phyloP scores from a whole-genome alignment of 495 filamentous ascomycete genomes.

The Neurospora sp. region DNA sequence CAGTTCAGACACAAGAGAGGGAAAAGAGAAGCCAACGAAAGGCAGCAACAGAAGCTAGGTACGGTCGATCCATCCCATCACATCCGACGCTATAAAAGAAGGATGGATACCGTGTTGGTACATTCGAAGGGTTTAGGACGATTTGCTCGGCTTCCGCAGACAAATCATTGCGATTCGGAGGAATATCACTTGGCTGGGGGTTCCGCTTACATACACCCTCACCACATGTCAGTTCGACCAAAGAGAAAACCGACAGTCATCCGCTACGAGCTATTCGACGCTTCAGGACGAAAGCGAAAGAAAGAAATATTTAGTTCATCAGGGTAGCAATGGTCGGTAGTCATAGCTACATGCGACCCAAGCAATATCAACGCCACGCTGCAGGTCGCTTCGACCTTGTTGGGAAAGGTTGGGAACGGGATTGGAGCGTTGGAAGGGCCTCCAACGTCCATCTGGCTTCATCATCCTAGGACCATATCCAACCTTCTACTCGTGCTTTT shows the following conservation, averaged over 20 bases:
- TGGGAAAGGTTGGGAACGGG: neutral
- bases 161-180: constrained; percentile 20
- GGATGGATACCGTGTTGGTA: constrained; percentile 5
- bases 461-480: neutral
- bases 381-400: neutral
- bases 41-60: constrained; percentile 6
- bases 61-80: neutral
- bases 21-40: constrained; percentile 5
- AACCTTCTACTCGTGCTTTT: neutral
- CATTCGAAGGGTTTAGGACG: constrained; percentile 24
- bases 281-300: neutral
- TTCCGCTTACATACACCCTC: neutral
- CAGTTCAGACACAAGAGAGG: neutral
- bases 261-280: neutral
- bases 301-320: neutral
- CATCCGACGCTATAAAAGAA: neutral
- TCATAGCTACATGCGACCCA: neutral
- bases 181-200: constrained; percentile 23
- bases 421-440: neutral
- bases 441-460: neutral
- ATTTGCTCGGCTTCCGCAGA: constrained; percentile 13
- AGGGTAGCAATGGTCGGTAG: neutral
- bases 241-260: neutral
- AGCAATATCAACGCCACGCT: neutral
- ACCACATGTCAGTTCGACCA: neutral